Evolutionary conservation across 2,329 filamentous ascomycete species (phyloP), one percentile per base, ranked within the genome.

Genomic region (Fusarium acutatum): DNA sequence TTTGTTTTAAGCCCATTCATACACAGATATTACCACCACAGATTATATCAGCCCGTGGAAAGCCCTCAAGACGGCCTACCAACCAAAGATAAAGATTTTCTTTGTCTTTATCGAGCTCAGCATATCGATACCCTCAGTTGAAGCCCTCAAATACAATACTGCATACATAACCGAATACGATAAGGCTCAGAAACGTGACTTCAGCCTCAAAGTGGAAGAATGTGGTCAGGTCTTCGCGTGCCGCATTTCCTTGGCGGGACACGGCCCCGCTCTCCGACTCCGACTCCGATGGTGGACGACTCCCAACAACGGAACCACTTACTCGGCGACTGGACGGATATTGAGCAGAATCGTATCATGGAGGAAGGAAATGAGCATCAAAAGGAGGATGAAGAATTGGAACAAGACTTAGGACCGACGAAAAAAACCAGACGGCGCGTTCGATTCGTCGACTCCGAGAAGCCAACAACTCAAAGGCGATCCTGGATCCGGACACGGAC

Each of bases 271-370:
- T 61, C 53, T 53, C 59, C 47, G 40, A 54, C 37, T 44, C 59
- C 43, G 43, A 54, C 46, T 58, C 50, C 30, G 34, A 50, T 54
- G 24, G 52, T 50, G 30, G 49, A 75, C 46, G 52, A 62, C 38
- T 50, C 44, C 20, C 73, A 73, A 61, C 71, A 71, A 60, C 73
- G 63, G 38, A 54, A 60, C 35, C 63, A 64, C 17, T 64, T 77
- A n/a, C 72, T 77, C 20, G 65, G 58, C 50, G 65, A 72, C 34
- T 77, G 75, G 73, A 65, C 53, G 40, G 63, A 75, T 53, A 35
- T 57, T 37, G 75, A 69, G 22, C 67, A 74, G 30, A 54, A 58
- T 12, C 28, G 50, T 34, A 46, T 38, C 13, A 35, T 40, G 4
- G 37, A 52, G 10, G 58, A 32, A 43, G 64, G 17, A 20, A 35